These are phyloP conservation scores for Myrica gale DNA, from an alignment of 306 rosid genomes.

Conservation along the genomic window DNA sequence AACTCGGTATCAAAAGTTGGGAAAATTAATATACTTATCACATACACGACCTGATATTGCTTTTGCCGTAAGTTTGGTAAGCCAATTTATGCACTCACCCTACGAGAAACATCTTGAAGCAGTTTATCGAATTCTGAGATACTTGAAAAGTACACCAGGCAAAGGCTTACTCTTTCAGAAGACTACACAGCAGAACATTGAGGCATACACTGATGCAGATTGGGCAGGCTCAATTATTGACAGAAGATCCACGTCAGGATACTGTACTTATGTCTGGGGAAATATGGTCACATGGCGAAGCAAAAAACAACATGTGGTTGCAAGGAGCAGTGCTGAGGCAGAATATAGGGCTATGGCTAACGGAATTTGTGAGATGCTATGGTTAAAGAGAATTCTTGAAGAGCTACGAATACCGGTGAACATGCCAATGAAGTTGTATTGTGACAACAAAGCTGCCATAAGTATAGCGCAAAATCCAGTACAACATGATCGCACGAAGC, in stretches of 20 bases:
- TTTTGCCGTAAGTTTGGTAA: too few relatives aligned
- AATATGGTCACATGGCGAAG: slow-evolving; percentile 7
- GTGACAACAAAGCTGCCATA: slow-evolving; percentile 8
- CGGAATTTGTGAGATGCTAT: slow-evolving; percentile 9
- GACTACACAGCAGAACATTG: background rate
- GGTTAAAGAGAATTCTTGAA: background rate
- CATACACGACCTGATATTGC: too few relatives aligned
- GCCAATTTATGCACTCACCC: too few relatives aligned
- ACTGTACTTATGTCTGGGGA: slow-evolving; percentile 5
- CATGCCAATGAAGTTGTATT: slow-evolving; percentile 2
- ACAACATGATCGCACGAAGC: background rate
- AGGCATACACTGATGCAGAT: slow-evolving; percentile 3
- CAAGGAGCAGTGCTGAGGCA: background rate
- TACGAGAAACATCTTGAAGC: slow-evolving; percentile 1
- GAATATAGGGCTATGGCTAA: background rate
- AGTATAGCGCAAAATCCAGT: slow-evolving; percentile 11
- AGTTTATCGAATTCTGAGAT: background rate
- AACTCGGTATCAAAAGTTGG: too few relatives aligned
- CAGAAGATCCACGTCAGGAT: slow-evolving; percentile 7
- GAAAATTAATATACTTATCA: too few relatives aligned
- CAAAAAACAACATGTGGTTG: slow-evolving; percentile 4
- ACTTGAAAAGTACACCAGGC: background rate
- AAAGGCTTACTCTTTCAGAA: background rate
- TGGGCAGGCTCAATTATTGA: background rate
- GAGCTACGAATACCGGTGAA: background rate